Evolutionary conservation across 768 basidiomycete genomes (phyloP), one percentile per base, ranked within the genome.

Genomic region (Pisolithus microcarpus): DNA sequence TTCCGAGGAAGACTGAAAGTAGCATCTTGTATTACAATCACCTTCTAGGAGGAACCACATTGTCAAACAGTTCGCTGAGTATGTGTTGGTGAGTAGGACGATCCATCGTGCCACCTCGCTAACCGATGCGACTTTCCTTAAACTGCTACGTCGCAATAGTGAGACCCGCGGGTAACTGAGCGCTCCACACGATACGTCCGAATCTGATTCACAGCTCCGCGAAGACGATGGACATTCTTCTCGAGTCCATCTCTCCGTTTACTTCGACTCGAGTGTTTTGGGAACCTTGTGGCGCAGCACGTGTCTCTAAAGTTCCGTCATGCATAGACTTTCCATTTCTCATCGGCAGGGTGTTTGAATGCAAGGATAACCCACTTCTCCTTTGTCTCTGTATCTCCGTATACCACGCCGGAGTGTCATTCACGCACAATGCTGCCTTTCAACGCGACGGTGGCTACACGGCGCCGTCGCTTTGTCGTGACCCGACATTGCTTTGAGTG

Each of bases 1-100:
- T 51, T 69, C 70, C 24, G 66, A 70, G 45, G 68, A 70, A 48
- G 68, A 71, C 50, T 43, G 50, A 23, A 56, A 54, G 26, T 28
- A 30, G 11, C 43, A 30, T 26, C 13, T 8, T n/a, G 28, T 23
- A 23, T 24, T 24, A 19, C 1, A 8, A 16, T 28, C 16, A 10
- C 39, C 39, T 26, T n/a, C 28, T n/a, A 44, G 23, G 34, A 15
- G 13, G 11, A 15, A 15, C 13, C 13, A 5, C 34, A 34, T 15
- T 34, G 5, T 34, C 34, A 30, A 30, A 5, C 10, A 30, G 30
- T 30, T 16, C 11, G 23, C 26, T 43, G 6, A 19, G 11, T 21
- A 42, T 30, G 43, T 28, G 16, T 18, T 18, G 23, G 42, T 43
- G 26, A 44, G 43, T 44, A 26, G 34, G 13, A 15, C 34, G 15